These are phyloP conservation scores for Cercospora sp. DNA, from an alignment of 2,329 filamentous ascomycete genomes.

Conservation along the genomic window DNA sequence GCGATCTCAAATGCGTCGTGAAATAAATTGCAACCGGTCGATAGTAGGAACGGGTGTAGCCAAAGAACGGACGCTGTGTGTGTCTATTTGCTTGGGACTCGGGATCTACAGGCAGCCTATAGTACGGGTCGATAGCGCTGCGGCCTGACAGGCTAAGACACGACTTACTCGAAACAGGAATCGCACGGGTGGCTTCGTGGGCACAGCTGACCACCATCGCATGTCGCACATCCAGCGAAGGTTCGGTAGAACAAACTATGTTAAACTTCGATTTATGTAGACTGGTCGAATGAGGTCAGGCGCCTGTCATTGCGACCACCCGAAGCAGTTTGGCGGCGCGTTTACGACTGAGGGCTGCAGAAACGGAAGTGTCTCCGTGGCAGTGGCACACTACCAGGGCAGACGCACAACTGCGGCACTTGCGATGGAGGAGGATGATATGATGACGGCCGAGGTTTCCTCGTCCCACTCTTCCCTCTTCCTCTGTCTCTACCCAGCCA, in stretches of 20 bases:
- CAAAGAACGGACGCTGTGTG: background rate
- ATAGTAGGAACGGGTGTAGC: background rate
- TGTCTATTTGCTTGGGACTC: background rate
- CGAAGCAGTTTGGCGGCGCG: conserved; percentile 3
- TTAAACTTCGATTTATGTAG: background rate
- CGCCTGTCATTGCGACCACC: conserved; percentile 5
- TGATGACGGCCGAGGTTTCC: conserved; percentile 7
- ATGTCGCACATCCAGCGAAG: background rate
- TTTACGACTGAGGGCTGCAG: background rate
- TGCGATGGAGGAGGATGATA: conserved; percentile 3
- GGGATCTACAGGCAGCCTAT: background rate
- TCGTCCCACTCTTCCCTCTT: background rate
- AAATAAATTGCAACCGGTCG: background rate
- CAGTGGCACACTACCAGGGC: background rate
- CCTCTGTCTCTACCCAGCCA: background rate
- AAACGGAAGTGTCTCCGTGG: conserved; percentile 6
- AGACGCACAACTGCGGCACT: conserved; percentile 14
- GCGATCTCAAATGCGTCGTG: background rate
- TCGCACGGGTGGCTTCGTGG: background rate
- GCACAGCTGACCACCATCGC: background rate
- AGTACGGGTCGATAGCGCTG: background rate
- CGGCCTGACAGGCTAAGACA: background rate
- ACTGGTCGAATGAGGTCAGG: conserved; percentile 3
- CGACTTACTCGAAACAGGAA: conserved; percentile 2
- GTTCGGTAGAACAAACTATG: background rate